Evolutionary conservation across 2,329 filamentous ascomycete species (phyloP).

Genomic region (Mariannaea elegans): DNA sequence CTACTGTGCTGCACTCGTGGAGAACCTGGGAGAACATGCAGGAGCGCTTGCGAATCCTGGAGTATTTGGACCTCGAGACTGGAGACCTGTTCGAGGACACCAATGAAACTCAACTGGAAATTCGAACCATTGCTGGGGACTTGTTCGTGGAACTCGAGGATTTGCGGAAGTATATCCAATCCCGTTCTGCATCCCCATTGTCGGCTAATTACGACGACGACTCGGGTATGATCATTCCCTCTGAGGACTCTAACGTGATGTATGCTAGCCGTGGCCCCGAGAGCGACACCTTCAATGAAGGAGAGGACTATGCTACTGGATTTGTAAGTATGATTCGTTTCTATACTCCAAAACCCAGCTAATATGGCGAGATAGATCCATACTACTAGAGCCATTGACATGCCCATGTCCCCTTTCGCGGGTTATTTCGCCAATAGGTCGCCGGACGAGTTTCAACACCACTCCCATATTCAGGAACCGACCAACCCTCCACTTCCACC

Average conservation of each 20-base stretch:
- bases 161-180: background rate
- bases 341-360: background rate
- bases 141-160: background rate
- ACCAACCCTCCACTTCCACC: background rate
- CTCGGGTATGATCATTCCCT: background rate
- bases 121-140: background rate
- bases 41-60: slow-evolving; percentile 1
- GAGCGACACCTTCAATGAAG: background rate
- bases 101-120: background rate
- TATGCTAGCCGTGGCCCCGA: background rate
- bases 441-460: background rate
- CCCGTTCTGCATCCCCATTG: background rate
- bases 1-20: background rate
- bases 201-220: background rate
- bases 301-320: background rate
- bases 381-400: background rate
- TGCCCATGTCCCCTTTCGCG: background rate
- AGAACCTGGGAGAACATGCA: background rate
- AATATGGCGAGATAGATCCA: background rate
- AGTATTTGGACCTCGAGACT: background rate
- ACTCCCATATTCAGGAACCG: background rate
- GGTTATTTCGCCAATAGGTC: background rate
- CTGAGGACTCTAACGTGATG: background rate
- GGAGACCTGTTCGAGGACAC: background rate
- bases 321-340: background rate